Evolutionary conservation across 495 filamentous ascomycete species (phyloP), one percentile per base, ranked within the genome.

Genomic region (Neurospora cerealis): DNA sequence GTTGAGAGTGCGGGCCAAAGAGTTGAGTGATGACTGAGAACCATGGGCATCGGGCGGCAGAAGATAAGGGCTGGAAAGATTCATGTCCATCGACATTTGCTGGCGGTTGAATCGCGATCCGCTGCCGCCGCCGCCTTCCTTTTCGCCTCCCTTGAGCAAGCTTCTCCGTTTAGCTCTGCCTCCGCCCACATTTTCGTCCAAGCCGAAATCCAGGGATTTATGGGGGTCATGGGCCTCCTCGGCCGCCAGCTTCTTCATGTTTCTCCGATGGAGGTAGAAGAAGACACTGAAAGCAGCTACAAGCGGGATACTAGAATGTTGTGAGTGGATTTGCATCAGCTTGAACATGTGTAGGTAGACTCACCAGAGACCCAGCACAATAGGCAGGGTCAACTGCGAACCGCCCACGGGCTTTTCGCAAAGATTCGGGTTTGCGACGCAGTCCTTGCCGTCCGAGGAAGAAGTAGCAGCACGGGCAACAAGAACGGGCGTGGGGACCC

Each of bases 141-240:
- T 88, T 73, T 86, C 83, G 74, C 86, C 84, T 42, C 83, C 81
- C 54, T 24, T 54, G 42, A 85, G 79, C n/a, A 85, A 78, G 37
- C 81, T 85, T 76, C 80, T 85, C 74, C 85, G 86, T 72, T 87
- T 85, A 11, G 77, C 75, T 62, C 83, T 82, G 34, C 74, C 80
- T n/a, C 77, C 48, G 32, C 72, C 75, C 37, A 78, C 36, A 24
- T 79, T 76, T 5, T 85, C 86, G 13, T 88, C 93, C 80, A 97
- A 82, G 38, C 96, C 96, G 80, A 98, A 99, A 80, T 99, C 96
- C 79, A 98, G 88, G 3, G 93, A 97, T 78, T 91, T 96, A 81
- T 96, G 93, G 76, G 93, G 92, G 79, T 98, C 95, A 74, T 92
- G 89, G 39, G 87, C 86, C 81, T 99, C 96, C 84, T 99, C 96